Conservation (phyloP, 2,329 filamentous ascomycete genomes). For the Apiospora arundinis region DNA sequence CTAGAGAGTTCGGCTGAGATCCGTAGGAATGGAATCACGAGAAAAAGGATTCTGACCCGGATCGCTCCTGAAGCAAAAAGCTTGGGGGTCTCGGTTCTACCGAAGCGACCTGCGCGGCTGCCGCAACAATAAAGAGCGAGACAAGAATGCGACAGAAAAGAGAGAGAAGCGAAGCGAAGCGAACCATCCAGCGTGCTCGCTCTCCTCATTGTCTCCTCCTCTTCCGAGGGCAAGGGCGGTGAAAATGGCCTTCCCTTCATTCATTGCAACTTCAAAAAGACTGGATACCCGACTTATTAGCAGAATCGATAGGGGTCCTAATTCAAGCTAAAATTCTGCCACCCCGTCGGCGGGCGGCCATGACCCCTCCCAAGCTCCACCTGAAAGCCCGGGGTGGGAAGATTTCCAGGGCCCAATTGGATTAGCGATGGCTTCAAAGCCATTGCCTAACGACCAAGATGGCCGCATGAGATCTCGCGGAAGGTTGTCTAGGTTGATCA, state of each 20-base stretch:
- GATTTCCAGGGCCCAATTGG: constrained; percentile 4
- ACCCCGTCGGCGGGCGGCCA: background rate
- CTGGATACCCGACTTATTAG: background rate
- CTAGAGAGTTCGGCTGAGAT: background rate
- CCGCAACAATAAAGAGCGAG: background rate
- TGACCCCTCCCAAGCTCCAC: constrained; percentile 5
- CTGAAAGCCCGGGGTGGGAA: constrained; percentile 6
- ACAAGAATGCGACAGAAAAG: background rate
- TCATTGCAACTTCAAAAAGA: constrained; percentile 13
- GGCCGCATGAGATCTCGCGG: constrained; percentile 5
- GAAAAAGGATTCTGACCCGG: background rate
- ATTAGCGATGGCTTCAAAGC: background rate
- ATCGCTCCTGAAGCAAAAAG: background rate
- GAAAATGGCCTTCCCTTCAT: background rate
- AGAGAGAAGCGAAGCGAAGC: background rate
- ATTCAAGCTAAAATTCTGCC: background rate
- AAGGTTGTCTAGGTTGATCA: background rate
- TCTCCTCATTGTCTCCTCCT: background rate
- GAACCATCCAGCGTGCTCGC: background rate
- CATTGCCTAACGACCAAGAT: constrained; percentile 2
- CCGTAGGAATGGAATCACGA: background rate
- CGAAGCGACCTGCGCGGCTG: background rate
- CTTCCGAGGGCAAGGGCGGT: background rate
- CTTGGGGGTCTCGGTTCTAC: background rate
- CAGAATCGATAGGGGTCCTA: constrained; percentile 5